phyloP scores from a whole-genome alignment of 129 eudicot genomes.

The Centaurea solstitialis region DNA sequence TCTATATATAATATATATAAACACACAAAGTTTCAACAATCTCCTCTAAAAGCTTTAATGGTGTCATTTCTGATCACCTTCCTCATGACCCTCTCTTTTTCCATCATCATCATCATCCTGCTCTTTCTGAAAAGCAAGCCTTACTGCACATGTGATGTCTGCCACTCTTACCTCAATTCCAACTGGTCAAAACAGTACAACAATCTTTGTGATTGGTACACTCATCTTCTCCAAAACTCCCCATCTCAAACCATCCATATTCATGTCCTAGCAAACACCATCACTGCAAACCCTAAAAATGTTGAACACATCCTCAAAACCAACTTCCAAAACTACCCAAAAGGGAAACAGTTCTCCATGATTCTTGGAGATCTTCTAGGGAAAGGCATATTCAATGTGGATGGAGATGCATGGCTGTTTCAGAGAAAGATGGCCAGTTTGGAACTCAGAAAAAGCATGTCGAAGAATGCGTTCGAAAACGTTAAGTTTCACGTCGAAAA shows the following conservation, averaged over 20 bases:
- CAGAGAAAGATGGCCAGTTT: slow-evolving; percentile 57
- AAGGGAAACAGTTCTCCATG: slow-evolving; percentile 51
- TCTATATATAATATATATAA: background rate
- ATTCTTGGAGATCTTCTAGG: slow-evolving; percentile 65
- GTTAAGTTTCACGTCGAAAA: slow-evolving; percentile 26
- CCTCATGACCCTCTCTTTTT: slow-evolving; percentile 1
- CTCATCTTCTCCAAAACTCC: slow-evolving; percentile 48
- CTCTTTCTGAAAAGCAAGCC: slow-evolving; percentile 8
- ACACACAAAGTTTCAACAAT: background rate
- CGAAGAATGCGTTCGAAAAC: slow-evolving; percentile 39
- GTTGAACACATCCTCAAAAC: slow-evolving; percentile 57
- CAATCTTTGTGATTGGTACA: slow-evolving; percentile 59
- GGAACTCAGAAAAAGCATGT: slow-evolving; percentile 34
- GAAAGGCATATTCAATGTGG: slow-evolving; percentile 56
- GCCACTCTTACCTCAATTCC: slow-evolving; percentile 33
- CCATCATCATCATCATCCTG: background rate
- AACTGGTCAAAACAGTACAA: slow-evolving; percentile 36
- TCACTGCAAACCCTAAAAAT: slow-evolving; percentile 58
- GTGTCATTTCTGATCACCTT: slow-evolving; percentile 7
- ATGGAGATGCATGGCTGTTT: slow-evolving; percentile 57
- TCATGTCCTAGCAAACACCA: slow-evolving; percentile 46
- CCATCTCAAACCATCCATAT: slow-evolving; percentile 53
- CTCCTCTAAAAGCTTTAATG: background rate
- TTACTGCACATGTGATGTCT: slow-evolving; percentile 42
- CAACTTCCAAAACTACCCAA: slow-evolving; percentile 52